A percentile compares a stretch with the other conserved stretches of the same genome.
Conservation (phyloP, 2,329 filamentous ascomycete genomes). For the Ceratocystis albifundus region DNA sequence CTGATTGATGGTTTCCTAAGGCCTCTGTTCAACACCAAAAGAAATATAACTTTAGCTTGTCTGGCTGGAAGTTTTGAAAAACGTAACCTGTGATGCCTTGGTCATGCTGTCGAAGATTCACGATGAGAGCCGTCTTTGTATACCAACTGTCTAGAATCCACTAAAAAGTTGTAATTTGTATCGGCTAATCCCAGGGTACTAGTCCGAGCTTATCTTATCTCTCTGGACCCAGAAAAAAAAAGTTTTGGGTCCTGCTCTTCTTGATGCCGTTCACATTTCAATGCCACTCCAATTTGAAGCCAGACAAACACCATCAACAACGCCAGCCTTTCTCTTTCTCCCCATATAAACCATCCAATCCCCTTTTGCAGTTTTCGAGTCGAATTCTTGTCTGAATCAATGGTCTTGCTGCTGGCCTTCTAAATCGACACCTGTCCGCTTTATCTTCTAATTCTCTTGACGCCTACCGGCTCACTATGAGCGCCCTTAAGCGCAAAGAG, state of each 20-base stretch:
- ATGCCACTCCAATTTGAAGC: not conserved
- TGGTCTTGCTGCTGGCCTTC: conserved; percentile 12
- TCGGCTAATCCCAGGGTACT: not conserved
- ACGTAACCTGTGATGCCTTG: too few species aligned
- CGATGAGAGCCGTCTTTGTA: too few species aligned
- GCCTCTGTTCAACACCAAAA: too few species aligned
- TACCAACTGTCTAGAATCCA: too few species aligned
- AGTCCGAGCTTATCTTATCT: conserved; percentile 24
- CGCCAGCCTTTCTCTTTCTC: not conserved
- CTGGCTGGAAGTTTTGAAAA: too few species aligned
- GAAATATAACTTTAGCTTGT: too few species aligned
- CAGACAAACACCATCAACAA: conserved; percentile 3
- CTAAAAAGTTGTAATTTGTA: too few species aligned
- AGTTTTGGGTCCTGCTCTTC: conserved; percentile 25
- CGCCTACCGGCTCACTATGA: conserved; percentile 33
- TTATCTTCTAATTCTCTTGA: conserved; percentile 22
- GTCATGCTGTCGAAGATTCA: too few species aligned
- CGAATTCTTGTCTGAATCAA: conserved; percentile 3
- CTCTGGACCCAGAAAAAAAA: conserved; percentile 27
- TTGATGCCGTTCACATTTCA: not conserved
- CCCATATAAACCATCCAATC: not conserved
- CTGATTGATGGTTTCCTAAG: too few species aligned
- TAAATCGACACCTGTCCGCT: conserved; percentile 14
- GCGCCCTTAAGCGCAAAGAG: conserved; percentile 47
- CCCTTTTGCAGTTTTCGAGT: conserved; percentile 13